Percentiles rank a stretch among this genome's conserved stretches.
These are phyloP conservation scores for Boletus sp. DNA, from an alignment of 768 basidiomycete genomes.

Conservation along the genomic window DNA sequence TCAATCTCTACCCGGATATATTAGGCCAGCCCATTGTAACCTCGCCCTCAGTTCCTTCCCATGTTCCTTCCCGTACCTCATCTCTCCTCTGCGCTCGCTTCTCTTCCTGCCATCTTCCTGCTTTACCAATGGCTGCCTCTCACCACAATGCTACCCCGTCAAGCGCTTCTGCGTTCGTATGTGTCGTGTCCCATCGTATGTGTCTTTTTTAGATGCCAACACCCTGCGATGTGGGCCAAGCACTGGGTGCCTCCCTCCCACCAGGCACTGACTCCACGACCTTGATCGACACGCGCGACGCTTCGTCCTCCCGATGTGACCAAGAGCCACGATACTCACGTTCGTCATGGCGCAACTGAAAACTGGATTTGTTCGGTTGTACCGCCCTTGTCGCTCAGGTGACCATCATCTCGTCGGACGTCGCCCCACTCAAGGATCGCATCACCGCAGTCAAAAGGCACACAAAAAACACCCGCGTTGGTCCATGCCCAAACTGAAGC, in stretches of 20 bases:
- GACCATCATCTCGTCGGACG: conserved; percentile 1
- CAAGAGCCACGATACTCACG: background rate
- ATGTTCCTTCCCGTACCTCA: background rate
- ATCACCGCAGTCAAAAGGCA: conserved; percentile 11
- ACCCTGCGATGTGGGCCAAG: background rate
- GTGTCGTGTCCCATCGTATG: background rate
- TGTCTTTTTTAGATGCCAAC: background rate
- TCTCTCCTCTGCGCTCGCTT: no score
- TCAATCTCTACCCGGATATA: background rate
- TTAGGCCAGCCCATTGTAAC: background rate
- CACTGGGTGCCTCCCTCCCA: background rate
- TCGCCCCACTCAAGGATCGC: conserved; percentile 15
- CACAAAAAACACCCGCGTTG: background rate
- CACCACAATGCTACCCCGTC: background rate
- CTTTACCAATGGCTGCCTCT: conserved; percentile 1
- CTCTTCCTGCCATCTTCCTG: background rate
- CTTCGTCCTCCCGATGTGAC: no score
- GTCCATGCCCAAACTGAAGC: background rate
- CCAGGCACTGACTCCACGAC: background rate
- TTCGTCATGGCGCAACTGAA: background rate
- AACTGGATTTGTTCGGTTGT: background rate
- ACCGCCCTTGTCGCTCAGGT: background rate
- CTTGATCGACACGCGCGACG: no score
- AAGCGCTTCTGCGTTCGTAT: background rate
- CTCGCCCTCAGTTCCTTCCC: background rate